A percentile compares a stretch with the other conserved stretches of the same genome.
phyloP scores from a whole-genome alignment of 176 grass and related monocot genomes.

The Musa acuminata region DNA sequence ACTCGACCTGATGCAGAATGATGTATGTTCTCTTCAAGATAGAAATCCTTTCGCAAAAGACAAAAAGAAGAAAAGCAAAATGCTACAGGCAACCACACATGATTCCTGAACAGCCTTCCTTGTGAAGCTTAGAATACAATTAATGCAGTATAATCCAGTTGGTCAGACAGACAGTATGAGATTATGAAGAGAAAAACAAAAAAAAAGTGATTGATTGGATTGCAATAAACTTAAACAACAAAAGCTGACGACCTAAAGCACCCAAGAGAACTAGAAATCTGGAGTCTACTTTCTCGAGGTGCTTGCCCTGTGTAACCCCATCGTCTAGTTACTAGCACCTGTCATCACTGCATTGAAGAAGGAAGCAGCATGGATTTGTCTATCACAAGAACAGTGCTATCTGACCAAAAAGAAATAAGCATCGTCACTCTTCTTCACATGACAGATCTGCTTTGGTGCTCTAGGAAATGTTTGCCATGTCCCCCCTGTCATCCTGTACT shows the following conservation, averaged over 20 bases:
- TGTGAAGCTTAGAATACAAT: too few species aligned
- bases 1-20: too few species aligned
- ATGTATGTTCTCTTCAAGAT: too few species aligned
- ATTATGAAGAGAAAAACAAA: too few species aligned
- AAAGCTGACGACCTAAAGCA: not conserved
- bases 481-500: not conserved
- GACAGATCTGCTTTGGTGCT: not conserved
- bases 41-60: too few species aligned
- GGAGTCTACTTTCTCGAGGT: not conserved
- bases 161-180: too few species aligned
- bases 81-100: too few species aligned
- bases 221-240: not conserved
- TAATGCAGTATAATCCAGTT: too few species aligned
- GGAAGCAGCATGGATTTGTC: not conserved
- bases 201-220: not conserved
- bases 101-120: too few species aligned
- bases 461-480: not conserved
- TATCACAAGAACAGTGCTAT: not conserved
- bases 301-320: not conserved
- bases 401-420: not conserved
- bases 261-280: not conserved
- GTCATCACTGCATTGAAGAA: not conserved
- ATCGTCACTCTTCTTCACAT: not conserved
- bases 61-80: too few species aligned
- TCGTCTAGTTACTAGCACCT: not conserved